Evolutionary conservation across 768 basidiomycete species (phyloP).

Genomic region (Amanita rubescens): DNA sequence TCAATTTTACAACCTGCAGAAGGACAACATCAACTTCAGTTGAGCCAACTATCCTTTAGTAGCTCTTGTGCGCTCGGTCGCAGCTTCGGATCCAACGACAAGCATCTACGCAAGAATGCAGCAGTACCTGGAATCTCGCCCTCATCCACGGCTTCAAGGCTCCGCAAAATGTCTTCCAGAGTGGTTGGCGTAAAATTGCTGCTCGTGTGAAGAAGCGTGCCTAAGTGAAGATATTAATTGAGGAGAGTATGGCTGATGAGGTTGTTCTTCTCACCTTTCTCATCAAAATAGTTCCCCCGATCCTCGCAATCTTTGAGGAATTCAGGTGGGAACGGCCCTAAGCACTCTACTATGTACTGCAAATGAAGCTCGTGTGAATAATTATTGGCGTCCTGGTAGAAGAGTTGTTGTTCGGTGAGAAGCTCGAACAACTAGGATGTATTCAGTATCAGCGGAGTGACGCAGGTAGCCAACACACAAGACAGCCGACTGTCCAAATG

Average conservation of each 20-base stretch:
- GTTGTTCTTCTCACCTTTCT: slow-evolving; percentile 9
- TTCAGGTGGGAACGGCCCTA: slow-evolving; percentile 13
- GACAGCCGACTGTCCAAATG: slow-evolving; percentile 21
- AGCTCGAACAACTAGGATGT: slow-evolving; percentile 2
- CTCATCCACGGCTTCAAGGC: no score
- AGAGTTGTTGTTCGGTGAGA: neutral
- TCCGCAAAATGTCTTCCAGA: no score
- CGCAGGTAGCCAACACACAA: slow-evolving; percentile 11
- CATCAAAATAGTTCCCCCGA: slow-evolving; percentile 12
- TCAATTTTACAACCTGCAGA: no score
- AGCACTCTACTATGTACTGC: slow-evolving; percentile 13
- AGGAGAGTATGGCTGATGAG: neutral
- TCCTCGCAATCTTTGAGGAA: slow-evolving; percentile 13
- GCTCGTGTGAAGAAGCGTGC: no score
- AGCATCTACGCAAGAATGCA: no score
- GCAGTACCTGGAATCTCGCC: no score
- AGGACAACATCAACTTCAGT: no score
- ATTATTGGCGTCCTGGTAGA: slow-evolving; percentile 8
- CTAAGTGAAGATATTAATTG: no score
- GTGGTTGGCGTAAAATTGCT: no score
- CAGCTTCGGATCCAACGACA: no score
- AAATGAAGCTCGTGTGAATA: slow-evolving; percentile 10
- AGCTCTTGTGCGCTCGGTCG: no score
- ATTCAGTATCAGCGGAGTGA: neutral
- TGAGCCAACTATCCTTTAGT: no score